Evolutionary conservation across 2,329 filamentous ascomycete genomes (phyloP).

Genomic region (Nemania sp.): DNA sequence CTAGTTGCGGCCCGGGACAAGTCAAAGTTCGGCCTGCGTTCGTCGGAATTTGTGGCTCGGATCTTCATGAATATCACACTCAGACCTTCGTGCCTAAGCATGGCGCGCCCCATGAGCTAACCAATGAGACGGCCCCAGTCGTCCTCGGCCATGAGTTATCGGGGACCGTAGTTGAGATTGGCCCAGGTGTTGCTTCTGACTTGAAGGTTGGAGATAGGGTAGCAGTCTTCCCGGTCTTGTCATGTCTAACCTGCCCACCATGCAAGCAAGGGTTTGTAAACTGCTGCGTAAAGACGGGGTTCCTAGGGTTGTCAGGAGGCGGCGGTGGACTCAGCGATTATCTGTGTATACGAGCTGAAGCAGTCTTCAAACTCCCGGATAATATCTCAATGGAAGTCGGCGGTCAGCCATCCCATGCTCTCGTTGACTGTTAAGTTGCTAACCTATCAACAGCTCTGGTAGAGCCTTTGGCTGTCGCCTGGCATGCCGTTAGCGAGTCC

Average conservation of each 20-base stretch:
- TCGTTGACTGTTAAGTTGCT: background rate
- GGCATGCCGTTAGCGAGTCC: conserved; percentile 69
- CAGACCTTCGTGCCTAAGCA: conserved; percentile 48
- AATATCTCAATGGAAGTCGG: conserved; percentile 64
- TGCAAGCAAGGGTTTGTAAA: conserved; percentile 67
- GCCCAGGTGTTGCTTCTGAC: conserved; percentile 57
- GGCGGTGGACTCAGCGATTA: conserved; percentile 67
- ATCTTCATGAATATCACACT: conserved; percentile 51
- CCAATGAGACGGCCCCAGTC: conserved; percentile 67
- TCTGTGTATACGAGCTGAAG: conserved; percentile 63
- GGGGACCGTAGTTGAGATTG: conserved; percentile 70
- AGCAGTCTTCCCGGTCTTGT: conserved; percentile 70
- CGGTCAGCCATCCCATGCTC: conserved; percentile 40
- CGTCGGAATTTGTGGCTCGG: conserved; percentile 53
- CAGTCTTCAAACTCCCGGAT: conserved; percentile 63
- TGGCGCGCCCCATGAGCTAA: conserved; percentile 66
- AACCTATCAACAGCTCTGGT: conserved; percentile 61
- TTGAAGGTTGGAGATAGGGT: conserved; percentile 68
- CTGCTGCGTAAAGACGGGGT: conserved; percentile 64
- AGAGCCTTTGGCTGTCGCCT: conserved; percentile 72
- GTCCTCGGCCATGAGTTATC: conserved; percentile 75
- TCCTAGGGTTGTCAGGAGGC: conserved; percentile 55
- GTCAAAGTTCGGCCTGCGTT: conserved; percentile 49
- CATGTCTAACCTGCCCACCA: conserved; percentile 66
- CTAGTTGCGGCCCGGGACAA: conserved; percentile 41